Percentiles rank a stretch among this genome's conserved stretches.
phyloP scores from a whole-genome alignment of 2,329 filamentous ascomycete genomes.

The Exophiala spinifera region DNA sequence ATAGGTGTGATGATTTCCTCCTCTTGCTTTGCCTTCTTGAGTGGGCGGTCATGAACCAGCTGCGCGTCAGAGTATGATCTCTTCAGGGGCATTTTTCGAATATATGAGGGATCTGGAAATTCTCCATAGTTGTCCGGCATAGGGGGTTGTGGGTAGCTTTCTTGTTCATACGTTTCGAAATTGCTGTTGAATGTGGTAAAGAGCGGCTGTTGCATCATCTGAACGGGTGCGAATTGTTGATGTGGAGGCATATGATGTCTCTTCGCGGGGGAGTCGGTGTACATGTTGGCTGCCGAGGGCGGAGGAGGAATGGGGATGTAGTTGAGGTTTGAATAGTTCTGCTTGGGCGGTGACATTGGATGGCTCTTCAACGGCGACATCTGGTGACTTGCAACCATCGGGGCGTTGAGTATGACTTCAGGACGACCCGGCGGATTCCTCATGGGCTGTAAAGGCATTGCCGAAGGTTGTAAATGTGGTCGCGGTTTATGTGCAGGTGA shows the following conservation, averaged over 20 bases:
- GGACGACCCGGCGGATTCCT: constrained; percentile 44
- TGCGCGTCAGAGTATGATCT: constrained; percentile 70
- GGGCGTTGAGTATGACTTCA: constrained; percentile 66
- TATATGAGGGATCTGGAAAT: constrained; percentile 46
- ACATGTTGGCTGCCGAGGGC: constrained; percentile 38
- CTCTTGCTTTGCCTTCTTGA: constrained; percentile 66
- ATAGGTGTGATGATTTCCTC: constrained; percentile 51
- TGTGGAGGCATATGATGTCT: constrained; percentile 36
- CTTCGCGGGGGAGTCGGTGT: constrained; percentile 50
- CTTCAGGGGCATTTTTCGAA: constrained; percentile 47
- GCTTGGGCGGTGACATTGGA: constrained; percentile 58
- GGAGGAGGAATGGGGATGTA: constrained; percentile 59
- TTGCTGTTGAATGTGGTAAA: constrained; percentile 50
- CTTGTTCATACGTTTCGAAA: constrained; percentile 43
- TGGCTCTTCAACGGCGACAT: constrained; percentile 61
- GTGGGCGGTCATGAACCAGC: constrained; percentile 65
- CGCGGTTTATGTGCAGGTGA: constrained; percentile 34
- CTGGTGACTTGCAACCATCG: constrained; percentile 42
- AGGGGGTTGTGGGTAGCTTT: constrained; percentile 45
- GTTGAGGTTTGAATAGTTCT: constrained; percentile 59
- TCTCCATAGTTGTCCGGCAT: constrained; percentile 47
- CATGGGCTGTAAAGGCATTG: constrained; percentile 44
- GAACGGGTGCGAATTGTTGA: constrained; percentile 37
- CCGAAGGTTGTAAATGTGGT: constrained; percentile 50
- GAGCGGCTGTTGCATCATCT: constrained; percentile 39